Evolutionary conservation across 352 stramenopile genomes (phyloP), one percentile per base, ranked within the genome.

Genomic region (Phytophthora agathidicida): DNA sequence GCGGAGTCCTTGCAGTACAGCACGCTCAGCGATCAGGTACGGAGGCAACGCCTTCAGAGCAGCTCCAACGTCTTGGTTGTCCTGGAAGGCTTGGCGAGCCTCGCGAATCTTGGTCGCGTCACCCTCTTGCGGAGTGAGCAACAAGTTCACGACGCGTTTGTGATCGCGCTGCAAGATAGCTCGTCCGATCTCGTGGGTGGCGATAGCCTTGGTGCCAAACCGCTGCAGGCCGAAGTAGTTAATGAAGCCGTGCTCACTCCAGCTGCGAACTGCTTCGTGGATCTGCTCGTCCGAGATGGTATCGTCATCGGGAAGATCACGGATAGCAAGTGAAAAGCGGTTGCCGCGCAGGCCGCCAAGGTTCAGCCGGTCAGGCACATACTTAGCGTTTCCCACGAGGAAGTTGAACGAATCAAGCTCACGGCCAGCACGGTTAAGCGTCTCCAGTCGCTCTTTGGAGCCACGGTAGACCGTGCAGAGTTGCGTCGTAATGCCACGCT

Each of bases 181-280:
- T 10, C 96, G 93, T 16, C 97, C 97, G 23, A 98, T 89, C 48
- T 97, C 77, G 41, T 96, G 83, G 0, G 83, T 93, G 19, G 76
- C 88, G 79, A 92, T 96, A 54, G 79, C 87, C 32, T 85, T 93
- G 71, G 80, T 98, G 74, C 82, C 97, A 72, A 98, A 99, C 65
- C 95, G 83, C 78, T 99, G 97, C 43, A 98, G 83, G 3, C 97
- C 97, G 78, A 99, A 99, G 79, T 98, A 99, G 65, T 99, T 99
- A 61, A 99, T 96, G 71, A 99, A 99, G 6, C 97, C 96, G 23
- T 74, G 61, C 5, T 55, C n/a, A 5, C 71, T 62, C 86, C 91
- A 97, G 41, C 67, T 91, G 9, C 71, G 55, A 28, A 97, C 80
- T 0, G 83, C 84, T n/a, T 57, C 56, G 33, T 90, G 65, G 42